phyloP scores from a whole-genome alignment of 495 filamentous ascomycete species.

The Sordaria brevicollis region DNA sequence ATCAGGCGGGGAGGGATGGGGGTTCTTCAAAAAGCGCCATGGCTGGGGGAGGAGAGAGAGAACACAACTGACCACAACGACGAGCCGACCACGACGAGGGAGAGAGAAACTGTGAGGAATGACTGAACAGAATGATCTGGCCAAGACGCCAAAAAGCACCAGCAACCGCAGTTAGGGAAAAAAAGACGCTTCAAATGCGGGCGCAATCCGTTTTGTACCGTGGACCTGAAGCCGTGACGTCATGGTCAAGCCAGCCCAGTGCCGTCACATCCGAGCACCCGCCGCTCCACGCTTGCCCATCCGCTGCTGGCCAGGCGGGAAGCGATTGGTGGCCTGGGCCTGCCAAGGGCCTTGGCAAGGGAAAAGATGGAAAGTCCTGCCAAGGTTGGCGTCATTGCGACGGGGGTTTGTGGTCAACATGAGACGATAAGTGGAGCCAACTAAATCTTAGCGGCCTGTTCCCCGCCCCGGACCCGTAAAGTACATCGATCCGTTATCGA shows the following conservation, averaged over 20 bases:
- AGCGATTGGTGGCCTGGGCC: background rate
- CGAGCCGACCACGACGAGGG: background rate
- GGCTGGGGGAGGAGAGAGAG: background rate
- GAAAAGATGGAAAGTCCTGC: background rate
- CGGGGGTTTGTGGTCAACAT: background rate
- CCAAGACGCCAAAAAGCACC: background rate
- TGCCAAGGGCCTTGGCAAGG: background rate
- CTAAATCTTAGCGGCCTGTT: background rate
- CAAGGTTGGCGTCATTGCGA: background rate
- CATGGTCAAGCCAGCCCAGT: background rate
- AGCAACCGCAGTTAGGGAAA: background rate
- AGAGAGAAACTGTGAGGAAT: too few species aligned
- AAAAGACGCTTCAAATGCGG: background rate
- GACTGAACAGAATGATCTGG: background rate
- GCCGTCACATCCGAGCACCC: background rate
- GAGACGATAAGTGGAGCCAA: background rate
- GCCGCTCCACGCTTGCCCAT: background rate
- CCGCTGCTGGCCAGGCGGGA: background rate
- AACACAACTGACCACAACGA: too few species aligned
- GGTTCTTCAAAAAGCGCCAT: background rate
- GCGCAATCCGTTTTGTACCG: background rate
- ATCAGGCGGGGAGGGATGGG: background rate
- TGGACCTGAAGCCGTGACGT: background rate
- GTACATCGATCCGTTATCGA: background rate
- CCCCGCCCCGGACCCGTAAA: background rate